Evolutionary conservation across 2,329 filamentous ascomycete species (phyloP).

Genomic region (Harringtonia aguacate): DNA sequence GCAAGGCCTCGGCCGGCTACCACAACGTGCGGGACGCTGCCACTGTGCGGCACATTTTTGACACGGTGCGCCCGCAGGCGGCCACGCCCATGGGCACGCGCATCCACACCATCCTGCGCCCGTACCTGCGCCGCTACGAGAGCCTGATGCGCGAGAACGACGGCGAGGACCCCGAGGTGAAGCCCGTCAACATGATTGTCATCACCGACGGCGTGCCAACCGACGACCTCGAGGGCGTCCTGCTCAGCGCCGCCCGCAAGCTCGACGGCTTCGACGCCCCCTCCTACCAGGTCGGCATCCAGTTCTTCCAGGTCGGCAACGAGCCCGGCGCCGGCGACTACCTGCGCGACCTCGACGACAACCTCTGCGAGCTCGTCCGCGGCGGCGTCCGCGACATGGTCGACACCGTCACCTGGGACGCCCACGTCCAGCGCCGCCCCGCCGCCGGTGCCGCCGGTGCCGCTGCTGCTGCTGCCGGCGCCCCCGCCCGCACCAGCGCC

Average conservation of each 20-base stretch:
- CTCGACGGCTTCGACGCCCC: constrained; percentile 62
- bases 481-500: constrained; percentile 8
- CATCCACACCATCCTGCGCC: constrained; percentile 59
- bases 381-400: constrained; percentile 67
- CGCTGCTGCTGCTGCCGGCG: too few species aligned
- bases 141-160: constrained; percentile 13
- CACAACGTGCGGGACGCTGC: constrained; percentile 47
- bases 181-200: constrained; percentile 83
- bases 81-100: constrained; percentile 66
- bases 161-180: constrained; percentile 34
- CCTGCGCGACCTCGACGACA: constrained; percentile 67
- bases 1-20: constrained; percentile 43
- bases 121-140: constrained; percentile 54
- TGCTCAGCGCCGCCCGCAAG: constrained; percentile 56
- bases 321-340: constrained; percentile 54
- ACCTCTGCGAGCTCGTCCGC: constrained; percentile 40
- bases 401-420: constrained; percentile 72
- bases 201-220: constrained; percentile 80
- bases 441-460: constrained; percentile 17
- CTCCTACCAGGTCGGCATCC: constrained; percentile 76
- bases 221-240: constrained; percentile 65
- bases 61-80: constrained; percentile 49
- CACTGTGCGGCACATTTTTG: constrained; percentile 60
- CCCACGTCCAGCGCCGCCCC: constrained; percentile 19
- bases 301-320: constrained; percentile 90